Evolutionary conservation across 495 filamentous ascomycete genomes (phyloP).

Genomic region (Cryomyces minteri): DNA sequence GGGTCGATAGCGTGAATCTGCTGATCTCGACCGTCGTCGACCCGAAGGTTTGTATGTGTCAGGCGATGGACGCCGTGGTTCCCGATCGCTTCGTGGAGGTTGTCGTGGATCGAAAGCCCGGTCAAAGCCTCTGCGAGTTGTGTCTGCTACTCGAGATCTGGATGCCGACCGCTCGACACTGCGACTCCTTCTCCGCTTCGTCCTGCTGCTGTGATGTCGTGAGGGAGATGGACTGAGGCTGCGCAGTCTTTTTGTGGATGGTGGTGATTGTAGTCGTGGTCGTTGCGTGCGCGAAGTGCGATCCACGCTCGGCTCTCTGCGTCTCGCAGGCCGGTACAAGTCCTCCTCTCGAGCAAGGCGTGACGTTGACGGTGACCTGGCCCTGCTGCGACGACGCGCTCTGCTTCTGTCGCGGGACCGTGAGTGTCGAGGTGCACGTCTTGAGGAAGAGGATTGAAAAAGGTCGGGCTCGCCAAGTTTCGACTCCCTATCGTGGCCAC

Average conservation of each 20-base stretch:
- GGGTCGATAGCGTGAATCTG: slow-evolving; percentile 12
- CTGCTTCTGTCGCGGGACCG: slow-evolving; percentile 6
- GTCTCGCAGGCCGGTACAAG: slow-evolving; percentile 10
- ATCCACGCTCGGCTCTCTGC: slow-evolving; percentile 13
- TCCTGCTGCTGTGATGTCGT: too few relatives aligned
- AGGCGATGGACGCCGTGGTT: slow-evolving; percentile 7
- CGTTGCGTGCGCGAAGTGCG: slow-evolving; percentile 9
- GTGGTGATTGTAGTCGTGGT: slow-evolving; percentile 6
- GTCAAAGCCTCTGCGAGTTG: slow-evolving; percentile 7
- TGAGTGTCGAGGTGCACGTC: slow-evolving; percentile 6
- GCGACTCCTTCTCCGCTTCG: slow-evolving; percentile 2
- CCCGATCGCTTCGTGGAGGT: slow-evolving; percentile 11
- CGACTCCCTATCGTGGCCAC: neutral
- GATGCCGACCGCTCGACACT: slow-evolving; percentile 7
- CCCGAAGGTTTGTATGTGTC: slow-evolving; percentile 12
- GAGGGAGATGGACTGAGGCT: slow-evolving; percentile 6
- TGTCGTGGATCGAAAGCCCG: slow-evolving; percentile 12
- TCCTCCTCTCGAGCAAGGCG: slow-evolving; percentile 5
- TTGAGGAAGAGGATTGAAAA: slow-evolving; percentile 6
- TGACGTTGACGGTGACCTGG: slow-evolving; percentile 6
- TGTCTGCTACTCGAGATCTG: slow-evolving; percentile 4
- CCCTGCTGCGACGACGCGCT: slow-evolving; percentile 1
- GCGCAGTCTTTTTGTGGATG: slow-evolving; percentile 15
- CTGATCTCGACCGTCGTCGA: slow-evolving; percentile 15
- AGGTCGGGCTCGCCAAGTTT: too few relatives aligned